Percentiles rank a stretch among this genome's conserved stretches.
These are phyloP conservation scores for Wickerhamiella azyma DNA, from an alignment of 805 yeast genomes.

Conservation along the genomic window DNA sequence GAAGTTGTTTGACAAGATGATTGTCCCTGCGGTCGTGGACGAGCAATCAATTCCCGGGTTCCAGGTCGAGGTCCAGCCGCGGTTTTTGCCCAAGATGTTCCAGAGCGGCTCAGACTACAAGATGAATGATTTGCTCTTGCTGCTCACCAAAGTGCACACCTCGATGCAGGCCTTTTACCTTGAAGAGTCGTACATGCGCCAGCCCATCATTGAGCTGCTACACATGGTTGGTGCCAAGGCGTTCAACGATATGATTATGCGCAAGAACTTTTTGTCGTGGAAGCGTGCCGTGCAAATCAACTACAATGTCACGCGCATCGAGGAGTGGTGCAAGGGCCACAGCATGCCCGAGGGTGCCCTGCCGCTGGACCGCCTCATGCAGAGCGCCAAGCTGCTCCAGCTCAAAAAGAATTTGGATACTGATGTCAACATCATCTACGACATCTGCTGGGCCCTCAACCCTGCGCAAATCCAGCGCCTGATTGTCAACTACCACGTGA, in stretches of 20 bases:
- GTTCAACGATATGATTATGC: slow-evolving; percentile 89
- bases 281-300: slow-evolving; percentile 94
- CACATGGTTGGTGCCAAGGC: slow-evolving; percentile 83
- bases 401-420: slow-evolving; percentile 77
- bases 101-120: slow-evolving; percentile 52
- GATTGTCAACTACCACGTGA: slow-evolving; percentile 75
- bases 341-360: slow-evolving; percentile 77
- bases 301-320: slow-evolving; percentile 89
- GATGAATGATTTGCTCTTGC: slow-evolving; percentile 88
- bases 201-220: slow-evolving; percentile 69
- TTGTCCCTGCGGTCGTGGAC: slow-evolving; percentile 85
- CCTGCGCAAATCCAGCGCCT: slow-evolving; percentile 94
- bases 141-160: slow-evolving; percentile 83
- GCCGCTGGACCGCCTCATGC: slow-evolving; percentile 73
- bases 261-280: slow-evolving; percentile 91
- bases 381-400: slow-evolving; percentile 86
- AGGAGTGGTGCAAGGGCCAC: slow-evolving; percentile 97
- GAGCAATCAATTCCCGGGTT: slow-evolving; percentile 95
- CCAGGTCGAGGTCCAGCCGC: slow-evolving; percentile 68
- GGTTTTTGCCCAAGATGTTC: slow-evolving; percentile 74
- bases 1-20: slow-evolving; percentile 78
- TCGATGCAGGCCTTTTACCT: slow-evolving; percentile 83
- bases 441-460: slow-evolving; percentile 83
- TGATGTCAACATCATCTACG: slow-evolving; percentile 84
- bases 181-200: slow-evolving; percentile 71